Evolutionary conservation across 768 basidiomycete species (phyloP), one percentile per base, ranked within the genome.

Genomic region (Tulasnella sp.): DNA sequence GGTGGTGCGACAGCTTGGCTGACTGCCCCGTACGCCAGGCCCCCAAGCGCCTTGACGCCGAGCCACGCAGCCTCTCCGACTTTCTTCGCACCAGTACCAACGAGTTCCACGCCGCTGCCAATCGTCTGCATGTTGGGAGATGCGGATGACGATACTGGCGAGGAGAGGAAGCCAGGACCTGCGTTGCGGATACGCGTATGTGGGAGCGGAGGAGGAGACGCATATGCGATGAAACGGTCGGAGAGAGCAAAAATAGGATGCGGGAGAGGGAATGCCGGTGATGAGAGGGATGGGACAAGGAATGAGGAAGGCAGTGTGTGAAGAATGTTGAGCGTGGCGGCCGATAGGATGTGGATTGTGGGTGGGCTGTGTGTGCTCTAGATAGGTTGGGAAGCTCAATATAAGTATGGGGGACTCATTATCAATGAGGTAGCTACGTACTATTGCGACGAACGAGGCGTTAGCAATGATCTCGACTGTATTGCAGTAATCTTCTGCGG

Each of bases 21-120:
- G 38, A n/a, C 25, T 12, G 19, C 19, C 12, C 60, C 74, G 31
- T 77, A 74, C 1, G 83, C 84, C 64, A 81, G 72, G 15, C 82
- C 82, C 1, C 83, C 80, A 1, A 85, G 66, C 5, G 78, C 77
- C 66, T 78, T 78, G 76, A 86, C 77, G 19, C 83, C 82, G 63
- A 75, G 81, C 59, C 84, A 69, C 9, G 87, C 74, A 22, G 74
- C 78, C 30, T 79, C 82, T 21, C 83, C 78, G 1, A 81, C 62
- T 48, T 62, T 58, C 61, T 43, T 62, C 60, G 63, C 34, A 19
- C 61, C 38, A 10, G 44, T 27, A 21, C 62, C 61, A 43, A 60
- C 59, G n/a, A 60, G 24, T 9, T 52, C 53, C 30, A 48, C 41
- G 4, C 44, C 63, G 5, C 50, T 34, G 25, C 53, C 59, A 22